phyloP scores from a whole-genome alignment of 2,329 filamentous ascomycete species.

The Penicillium sp. region DNA sequence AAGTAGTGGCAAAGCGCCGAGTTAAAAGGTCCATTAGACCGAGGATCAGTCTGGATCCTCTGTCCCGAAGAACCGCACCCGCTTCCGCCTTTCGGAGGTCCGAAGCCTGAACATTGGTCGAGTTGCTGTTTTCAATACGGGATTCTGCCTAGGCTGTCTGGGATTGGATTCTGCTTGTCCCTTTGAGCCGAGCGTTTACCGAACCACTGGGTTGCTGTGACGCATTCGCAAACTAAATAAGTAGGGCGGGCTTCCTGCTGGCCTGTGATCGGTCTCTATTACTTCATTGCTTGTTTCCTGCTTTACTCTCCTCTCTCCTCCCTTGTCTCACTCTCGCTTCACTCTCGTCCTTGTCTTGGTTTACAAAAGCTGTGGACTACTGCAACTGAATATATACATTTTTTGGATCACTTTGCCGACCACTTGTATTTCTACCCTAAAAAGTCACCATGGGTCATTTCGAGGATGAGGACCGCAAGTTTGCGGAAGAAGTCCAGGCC shows the following conservation, averaged over 20 bases:
- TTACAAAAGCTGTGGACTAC: conserved; percentile 11
- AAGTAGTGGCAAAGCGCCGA: conserved; percentile 8
- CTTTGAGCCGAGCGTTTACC: conserved; percentile 43
- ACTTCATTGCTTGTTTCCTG: conserved; percentile 8
- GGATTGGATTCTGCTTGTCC: conserved; percentile 26
- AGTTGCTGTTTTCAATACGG: conserved; percentile 6
- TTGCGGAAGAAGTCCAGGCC: conserved; percentile 76
- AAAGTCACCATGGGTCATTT: conserved; percentile 40
- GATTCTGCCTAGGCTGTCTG: conserved; percentile 24
- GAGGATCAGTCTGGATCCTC: conserved; percentile 41
- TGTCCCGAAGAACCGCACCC: conserved; percentile 36
- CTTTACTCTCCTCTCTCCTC: conserved; percentile 3
- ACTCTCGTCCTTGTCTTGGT: conserved; percentile 6
- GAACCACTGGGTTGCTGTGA: conserved; percentile 29
- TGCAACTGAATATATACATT: conserved; percentile 10
- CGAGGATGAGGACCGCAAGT: conserved; percentile 71
- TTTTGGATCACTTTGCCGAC: not conserved
- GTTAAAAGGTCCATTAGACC: conserved; percentile 35
- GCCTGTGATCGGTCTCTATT: conserved; percentile 28
- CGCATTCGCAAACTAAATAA: conserved; percentile 31
- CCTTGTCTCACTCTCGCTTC: conserved; percentile 12
- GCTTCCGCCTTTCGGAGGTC: conserved; percentile 29
- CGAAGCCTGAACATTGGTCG: conserved; percentile 23
- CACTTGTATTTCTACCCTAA: conserved; percentile 15
- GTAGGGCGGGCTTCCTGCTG: conserved; percentile 28